Percentiles rank a stretch among this genome's conserved stretches.
These are phyloP conservation scores for Proteromonas lacertae DNA, from an alignment of 352 stramenopile species.

Conservation along the genomic window DNA sequence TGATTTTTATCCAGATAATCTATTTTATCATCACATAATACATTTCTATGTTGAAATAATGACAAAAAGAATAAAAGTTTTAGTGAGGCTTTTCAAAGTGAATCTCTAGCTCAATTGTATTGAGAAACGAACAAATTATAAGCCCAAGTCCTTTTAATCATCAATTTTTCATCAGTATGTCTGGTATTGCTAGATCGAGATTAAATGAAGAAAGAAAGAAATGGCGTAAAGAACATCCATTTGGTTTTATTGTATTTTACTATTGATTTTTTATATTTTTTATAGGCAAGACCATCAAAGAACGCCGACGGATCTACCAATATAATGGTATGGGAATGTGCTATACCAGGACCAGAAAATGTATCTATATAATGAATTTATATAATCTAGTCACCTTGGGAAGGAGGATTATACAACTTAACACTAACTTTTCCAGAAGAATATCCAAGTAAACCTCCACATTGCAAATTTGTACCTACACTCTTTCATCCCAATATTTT, in stretches of 20 bases:
- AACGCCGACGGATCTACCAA: constrained; percentile 71
- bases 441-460: constrained; percentile 76
- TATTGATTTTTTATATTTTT: constrained; percentile 23
- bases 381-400: constrained; percentile 73
- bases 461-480: constrained; percentile 83
- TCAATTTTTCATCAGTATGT: constrained; percentile 9
- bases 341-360: not conserved
- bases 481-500: constrained; percentile 56
- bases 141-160: too few relatives aligned
- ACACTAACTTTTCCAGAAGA: constrained; percentile 79
- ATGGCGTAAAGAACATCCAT: constrained; percentile 53
- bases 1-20: too few relatives aligned
- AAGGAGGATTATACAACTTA: constrained; percentile 80
- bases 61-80: too few relatives aligned
- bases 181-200: constrained; percentile 43
- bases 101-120: too few relatives aligned
- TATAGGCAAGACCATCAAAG: constrained; percentile 63
- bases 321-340: constrained; percentile 74
- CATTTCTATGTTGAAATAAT: too few relatives aligned
- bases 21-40: too few relatives aligned
- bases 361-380: not conserved
- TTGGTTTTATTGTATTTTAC: not conserved
- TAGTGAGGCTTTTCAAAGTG: too few relatives aligned
- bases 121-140: too few relatives aligned
- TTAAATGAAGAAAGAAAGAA: constrained; percentile 59